Percentiles rank a stretch among this genome's conserved stretches.
These are phyloP conservation scores for Thraustochytrium striatum DNA, from an alignment of 352 stramenopile species.

Conservation along the genomic window DNA sequence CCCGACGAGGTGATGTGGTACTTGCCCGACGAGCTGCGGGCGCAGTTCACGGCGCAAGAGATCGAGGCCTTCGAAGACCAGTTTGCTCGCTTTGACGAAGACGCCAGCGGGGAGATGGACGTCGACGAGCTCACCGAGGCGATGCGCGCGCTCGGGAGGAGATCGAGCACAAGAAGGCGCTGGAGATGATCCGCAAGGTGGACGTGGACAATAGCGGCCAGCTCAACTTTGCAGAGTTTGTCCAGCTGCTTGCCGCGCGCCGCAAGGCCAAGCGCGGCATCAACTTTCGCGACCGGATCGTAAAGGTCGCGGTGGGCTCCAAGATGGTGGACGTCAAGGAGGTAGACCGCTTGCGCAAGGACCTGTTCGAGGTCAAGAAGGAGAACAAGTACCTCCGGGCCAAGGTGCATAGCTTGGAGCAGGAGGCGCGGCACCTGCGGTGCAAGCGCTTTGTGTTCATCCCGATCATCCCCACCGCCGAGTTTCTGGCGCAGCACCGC, in stretches of 20 bases:
- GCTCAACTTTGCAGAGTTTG: constrained; percentile 38
- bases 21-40: constrained; percentile 5
- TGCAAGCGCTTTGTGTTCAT: constrained; percentile 28
- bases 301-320: background rate
- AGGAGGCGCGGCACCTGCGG: background rate
- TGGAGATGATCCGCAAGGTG: constrained; percentile 24
- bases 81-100: constrained; percentile 32
- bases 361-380: constrained; percentile 36
- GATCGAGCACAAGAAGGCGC: constrained; percentile 12
- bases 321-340: background rate
- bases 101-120: constrained; percentile 41
- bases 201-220: constrained; percentile 26
- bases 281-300: too few relatives aligned
- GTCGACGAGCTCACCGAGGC: constrained; percentile 31
- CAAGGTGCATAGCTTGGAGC: background rate
- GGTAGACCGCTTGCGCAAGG: background rate
- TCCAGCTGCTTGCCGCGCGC: constrained; percentile 6
- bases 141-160: constrained; percentile 34
- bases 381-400: constrained; percentile 29
- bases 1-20: constrained; percentile 41
- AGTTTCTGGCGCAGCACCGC: background rate
- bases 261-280: background rate
- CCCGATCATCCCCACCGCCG: background rate
- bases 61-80: constrained; percentile 17
- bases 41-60: background rate